Conservation (phyloP, 345 rosid species). For the Moringa oleifera region DNA sequence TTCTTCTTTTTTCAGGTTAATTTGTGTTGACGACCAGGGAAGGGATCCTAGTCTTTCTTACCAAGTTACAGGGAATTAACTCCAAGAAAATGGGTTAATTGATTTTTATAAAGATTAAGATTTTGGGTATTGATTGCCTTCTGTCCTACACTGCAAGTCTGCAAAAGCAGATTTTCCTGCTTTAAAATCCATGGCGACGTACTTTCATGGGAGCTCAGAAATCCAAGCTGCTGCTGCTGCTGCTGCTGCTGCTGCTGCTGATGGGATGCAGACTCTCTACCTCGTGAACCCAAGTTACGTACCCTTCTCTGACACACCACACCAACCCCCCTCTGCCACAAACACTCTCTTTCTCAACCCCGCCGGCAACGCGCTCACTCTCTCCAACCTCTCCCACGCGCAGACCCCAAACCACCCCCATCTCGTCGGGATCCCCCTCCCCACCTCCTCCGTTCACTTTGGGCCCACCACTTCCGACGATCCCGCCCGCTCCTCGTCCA, state of each 20-base stretch:
- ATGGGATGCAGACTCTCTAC: conserved; percentile 45
- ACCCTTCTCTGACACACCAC: conserved; percentile 32
- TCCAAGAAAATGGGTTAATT: no score
- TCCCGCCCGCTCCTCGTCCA: conserved; percentile 21
- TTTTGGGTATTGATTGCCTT: no score
- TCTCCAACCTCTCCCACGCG: conserved; percentile 25
- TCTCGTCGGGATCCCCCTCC: conserved; percentile 33
- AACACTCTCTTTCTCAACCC: conserved; percentile 32
- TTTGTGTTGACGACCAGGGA: no score
- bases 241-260: no score
- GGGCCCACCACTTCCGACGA: conserved; percentile 17
- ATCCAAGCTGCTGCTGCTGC: conserved; percentile 39
- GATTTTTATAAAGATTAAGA: no score
- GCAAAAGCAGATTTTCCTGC: conserved; percentile 4
- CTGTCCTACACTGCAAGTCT: neutral
- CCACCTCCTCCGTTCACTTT: conserved; percentile 7
- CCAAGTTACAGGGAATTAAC: no score
- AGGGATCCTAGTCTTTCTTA: no score
- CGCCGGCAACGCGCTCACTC: conserved; percentile 18
- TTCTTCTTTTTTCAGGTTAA: no score
- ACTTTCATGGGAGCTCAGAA: conserved; percentile 46
- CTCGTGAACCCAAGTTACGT: conserved; percentile 45
- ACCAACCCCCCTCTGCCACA: conserved; percentile 9
- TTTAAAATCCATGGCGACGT: conserved; percentile 38
- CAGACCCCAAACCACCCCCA: conserved; percentile 25